Evolutionary conservation across 768 basidiomycete species (phyloP), one percentile per base, ranked within the genome.

Genomic region (Sutorius australiensis): DNA sequence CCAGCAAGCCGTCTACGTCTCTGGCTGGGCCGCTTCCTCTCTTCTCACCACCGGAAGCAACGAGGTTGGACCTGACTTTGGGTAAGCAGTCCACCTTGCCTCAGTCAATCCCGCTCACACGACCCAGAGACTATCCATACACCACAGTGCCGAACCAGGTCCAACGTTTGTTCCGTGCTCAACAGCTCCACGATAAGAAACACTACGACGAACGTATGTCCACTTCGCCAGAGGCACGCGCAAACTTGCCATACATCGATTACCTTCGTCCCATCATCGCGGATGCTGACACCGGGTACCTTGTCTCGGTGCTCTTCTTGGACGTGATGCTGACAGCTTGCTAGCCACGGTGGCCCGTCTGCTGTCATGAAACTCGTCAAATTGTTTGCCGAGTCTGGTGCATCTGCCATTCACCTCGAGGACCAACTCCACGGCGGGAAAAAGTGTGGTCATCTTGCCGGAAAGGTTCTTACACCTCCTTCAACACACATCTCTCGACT

Each of bases 91-190:
- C 2, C 16, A 13, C 19, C 33, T 21, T 11, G 2, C 12, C 19
- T 32, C 12, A 2, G 24, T 6, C 16, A 46, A 33, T 37, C 24
- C 49, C 43, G 44, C 46, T 55, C 51, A 55, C 50, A 40, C 36
- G 4, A 9, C 51, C 31, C 54, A 93, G 87, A 33, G 95, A 98
- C 70, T 95, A 97, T 67, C 92, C 94, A 1, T 97, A 97, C 69
- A 94, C 92, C 10, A 95, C 93, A 1, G 92, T 98, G 14, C 94
- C 95, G 21, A 95, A 97, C 66, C 93, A 95, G 67, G 94, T 97
- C 0, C 89, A 95, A 51, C 80, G 92, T 44, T 78, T 97, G 46
- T 90, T 91, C 75, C 89, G 91, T 48, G 90, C 94, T 0, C 95
- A 97, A 68, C 88, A 91, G 61, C 75, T 93, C 50, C 93, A 97